Evolutionary conservation across 2,329 filamentous ascomycete genomes (phyloP).

Genomic region (Fusarium sp.): DNA sequence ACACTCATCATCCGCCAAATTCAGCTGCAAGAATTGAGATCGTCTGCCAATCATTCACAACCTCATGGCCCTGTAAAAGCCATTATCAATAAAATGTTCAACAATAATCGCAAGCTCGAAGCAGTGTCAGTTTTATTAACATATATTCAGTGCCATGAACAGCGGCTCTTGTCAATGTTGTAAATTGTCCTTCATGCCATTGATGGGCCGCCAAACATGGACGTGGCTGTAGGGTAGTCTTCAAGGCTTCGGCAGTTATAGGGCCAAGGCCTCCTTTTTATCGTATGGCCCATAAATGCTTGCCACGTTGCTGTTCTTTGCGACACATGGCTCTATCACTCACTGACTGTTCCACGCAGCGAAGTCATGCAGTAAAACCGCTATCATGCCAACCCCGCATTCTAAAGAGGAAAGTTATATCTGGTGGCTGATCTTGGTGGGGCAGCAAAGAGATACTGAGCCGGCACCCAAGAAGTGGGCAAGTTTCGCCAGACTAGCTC

Average conservation of each 20-base stretch:
- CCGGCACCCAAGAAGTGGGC: background rate
- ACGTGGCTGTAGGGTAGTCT: background rate
- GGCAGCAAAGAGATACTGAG: background rate
- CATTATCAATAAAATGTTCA: too few relatives aligned
- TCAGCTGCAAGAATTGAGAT: too few relatives aligned
- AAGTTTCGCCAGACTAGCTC: constrained; percentile 15
- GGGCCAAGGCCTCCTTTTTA: accelerated
- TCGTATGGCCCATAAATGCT: background rate
- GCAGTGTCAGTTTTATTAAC: accelerated
- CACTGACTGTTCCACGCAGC: accelerated
- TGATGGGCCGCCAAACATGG: background rate
- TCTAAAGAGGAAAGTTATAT: constrained; percentile 26
- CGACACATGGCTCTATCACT: accelerated
- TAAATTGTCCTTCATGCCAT: background rate
- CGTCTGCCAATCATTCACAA: too few relatives aligned
- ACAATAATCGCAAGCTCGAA: background rate
- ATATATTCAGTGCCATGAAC: background rate
- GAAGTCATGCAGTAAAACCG: background rate
- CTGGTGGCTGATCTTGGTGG: constrained; percentile 8
- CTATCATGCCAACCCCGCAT: constrained; percentile 5
- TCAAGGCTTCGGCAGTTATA: background rate
- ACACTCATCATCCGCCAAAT: too few relatives aligned
- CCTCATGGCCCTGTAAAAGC: too few relatives aligned
- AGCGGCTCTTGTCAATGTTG: accelerated
- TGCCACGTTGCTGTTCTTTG: background rate